Evolutionary conservation across 164 flowering plant species (phyloP), one percentile per base, ranked within the genome.

Genomic region (Nymphaea colorata): DNA sequence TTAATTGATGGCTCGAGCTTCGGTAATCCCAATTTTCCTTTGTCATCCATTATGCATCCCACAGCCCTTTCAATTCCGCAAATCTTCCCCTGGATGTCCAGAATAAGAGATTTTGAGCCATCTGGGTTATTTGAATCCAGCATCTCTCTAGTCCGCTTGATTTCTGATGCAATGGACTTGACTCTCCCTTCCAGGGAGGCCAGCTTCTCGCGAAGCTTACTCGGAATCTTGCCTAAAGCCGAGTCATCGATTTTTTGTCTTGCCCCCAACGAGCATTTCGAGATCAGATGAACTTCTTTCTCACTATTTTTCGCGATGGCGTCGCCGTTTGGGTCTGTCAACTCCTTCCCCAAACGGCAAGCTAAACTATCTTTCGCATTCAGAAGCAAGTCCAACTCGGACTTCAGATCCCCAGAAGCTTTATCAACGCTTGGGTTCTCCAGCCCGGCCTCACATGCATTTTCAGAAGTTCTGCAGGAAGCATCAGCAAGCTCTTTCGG

Each of bases 121-220:
- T 84, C 90, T 0, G 88, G 85, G 65, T 95, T 89, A 76, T 87
- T 92, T 84, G 77, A 73, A 73, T 92, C 98, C 78, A 92, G 70
- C 83, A 92, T 86, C 70, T 91, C 99, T 75, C 92, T 95, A 0
- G 98, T 90, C 79, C 66, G 73, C 84, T 87, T 95, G 18, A 95
- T 92, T 68, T 95, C 99, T 0, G 91, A 81, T 4, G 96, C 94
- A 70, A 95, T 95, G 70, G 88, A 85, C 77, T 88, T 92, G 42
- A 92, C 98, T 76, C 87, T 95, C 4, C 88, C 90, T 76, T 95
- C 99, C 64, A 95, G 72, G 76, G 82, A 84, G 16, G 96, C 96
- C 63, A 95, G 98, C 82, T 87, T 95, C 75, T 92, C 96, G 66
- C 86, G 98, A 41, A 92, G 86, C 82, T 82, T 95, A 74, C 90